Evolutionary conservation across 495 filamentous ascomycete species (phyloP).

Genomic region (Aspergillus funiculosus): DNA sequence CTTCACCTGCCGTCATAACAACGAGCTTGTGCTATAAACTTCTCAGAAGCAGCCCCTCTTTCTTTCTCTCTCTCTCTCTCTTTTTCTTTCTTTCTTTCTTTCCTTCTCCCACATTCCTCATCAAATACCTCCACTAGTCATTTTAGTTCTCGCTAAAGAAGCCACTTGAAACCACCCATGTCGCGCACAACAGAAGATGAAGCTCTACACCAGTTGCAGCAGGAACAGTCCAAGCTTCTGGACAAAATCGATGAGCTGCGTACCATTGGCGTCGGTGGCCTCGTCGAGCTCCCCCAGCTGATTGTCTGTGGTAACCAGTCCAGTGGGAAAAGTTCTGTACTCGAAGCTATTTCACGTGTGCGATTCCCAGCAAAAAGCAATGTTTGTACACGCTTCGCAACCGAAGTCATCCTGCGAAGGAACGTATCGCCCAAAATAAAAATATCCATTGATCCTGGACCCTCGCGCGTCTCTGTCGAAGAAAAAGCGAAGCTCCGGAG

Average conservation of each 20-base stretch:
- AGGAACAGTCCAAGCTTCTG: slow-evolving; percentile 34
- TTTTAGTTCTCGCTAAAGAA: no score
- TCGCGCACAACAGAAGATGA: slow-evolving; percentile 4
- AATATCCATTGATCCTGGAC: slow-evolving; percentile 42
- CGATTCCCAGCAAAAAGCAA: slow-evolving; percentile 61
- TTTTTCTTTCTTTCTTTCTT: no score
- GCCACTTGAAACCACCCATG: no score
- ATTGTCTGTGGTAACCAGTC: slow-evolving; percentile 71
- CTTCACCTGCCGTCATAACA: no score
- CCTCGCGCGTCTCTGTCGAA: slow-evolving; percentile 13
- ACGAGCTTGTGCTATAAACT: no score
- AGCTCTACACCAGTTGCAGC: slow-evolving; percentile 21
- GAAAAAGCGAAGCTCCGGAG: slow-evolving; percentile 12
- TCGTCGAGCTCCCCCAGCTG: slow-evolving; percentile 62
- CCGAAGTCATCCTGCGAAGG: slow-evolving; percentile 51
- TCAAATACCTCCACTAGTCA: no score
- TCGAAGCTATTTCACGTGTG: slow-evolving; percentile 66
- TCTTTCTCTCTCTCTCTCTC: no score
- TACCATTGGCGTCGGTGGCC: slow-evolving; percentile 45
- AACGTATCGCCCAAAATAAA: slow-evolving; percentile 24
- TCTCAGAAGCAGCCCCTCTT: no score
- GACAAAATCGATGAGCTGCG: slow-evolving; percentile 56
- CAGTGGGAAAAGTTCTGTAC: slow-evolving; percentile 66
- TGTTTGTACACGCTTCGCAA: slow-evolving; percentile 64
- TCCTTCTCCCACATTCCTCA: no score